phyloP scores from a whole-genome alignment of 2,329 filamentous ascomycete species.

The Apiospora rasikravindrae region DNA sequence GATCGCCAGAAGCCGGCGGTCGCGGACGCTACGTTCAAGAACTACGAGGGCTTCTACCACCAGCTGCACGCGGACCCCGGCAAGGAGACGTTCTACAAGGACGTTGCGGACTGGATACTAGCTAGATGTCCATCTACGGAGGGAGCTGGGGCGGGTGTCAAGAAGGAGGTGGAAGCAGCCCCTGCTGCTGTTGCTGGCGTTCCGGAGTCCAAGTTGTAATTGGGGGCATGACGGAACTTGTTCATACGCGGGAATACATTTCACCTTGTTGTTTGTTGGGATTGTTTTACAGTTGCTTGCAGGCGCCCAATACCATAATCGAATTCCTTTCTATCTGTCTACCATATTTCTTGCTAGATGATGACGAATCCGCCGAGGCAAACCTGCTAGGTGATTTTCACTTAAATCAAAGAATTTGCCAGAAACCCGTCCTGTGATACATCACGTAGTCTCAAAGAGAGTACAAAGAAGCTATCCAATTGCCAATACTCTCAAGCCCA shows the following conservation, averaged over 20 bases:
- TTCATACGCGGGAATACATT: not conserved
- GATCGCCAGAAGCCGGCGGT: conserved; percentile 54
- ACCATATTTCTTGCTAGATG: not conserved
- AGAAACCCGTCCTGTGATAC: not conserved
- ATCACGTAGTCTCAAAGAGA: too few relatives aligned
- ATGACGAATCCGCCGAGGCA: not conserved
- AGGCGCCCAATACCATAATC: conserved; percentile 6
- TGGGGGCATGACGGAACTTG: not conserved
- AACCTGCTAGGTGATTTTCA: too few relatives aligned
- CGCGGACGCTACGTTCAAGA: conserved; percentile 72
- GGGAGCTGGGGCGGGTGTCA: not conserved
- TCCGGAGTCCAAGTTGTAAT: conserved; percentile 1
- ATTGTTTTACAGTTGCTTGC: not conserved
- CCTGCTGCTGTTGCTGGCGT: not conserved
- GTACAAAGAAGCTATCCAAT: too few relatives aligned
- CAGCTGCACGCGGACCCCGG: conserved; percentile 69
- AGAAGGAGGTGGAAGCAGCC: not conserved
- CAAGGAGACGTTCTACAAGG: conserved; percentile 59
- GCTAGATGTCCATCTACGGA: conserved; percentile 38
- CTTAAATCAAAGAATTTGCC: not conserved
- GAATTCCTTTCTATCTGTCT: not conserved
- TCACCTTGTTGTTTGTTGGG: not conserved
- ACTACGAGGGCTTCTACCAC: conserved; percentile 81
- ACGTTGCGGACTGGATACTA: conserved; percentile 72
- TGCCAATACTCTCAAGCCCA: too few relatives aligned